These are phyloP conservation scores for Spathaspora passalidarum DNA, from an alignment of 805 yeast species.

Conservation along the genomic window DNA sequence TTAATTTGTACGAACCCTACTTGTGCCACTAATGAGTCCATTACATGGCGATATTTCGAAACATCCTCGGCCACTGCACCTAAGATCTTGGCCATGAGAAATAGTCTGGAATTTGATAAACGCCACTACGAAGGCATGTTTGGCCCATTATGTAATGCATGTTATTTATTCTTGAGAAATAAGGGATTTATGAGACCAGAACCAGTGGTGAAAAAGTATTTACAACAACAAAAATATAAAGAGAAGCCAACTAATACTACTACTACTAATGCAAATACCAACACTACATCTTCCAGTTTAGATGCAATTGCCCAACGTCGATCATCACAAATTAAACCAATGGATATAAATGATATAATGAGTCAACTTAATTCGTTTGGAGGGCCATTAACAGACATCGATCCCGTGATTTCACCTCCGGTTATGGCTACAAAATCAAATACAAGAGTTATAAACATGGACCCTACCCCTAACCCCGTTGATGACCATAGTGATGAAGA, in stretches of 20 bases:
- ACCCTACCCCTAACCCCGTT: slow-evolving; percentile 37
- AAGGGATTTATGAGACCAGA: slow-evolving; percentile 46
- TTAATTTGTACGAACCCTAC: slow-evolving; percentile 39
- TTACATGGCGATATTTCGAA: slow-evolving; percentile 45
- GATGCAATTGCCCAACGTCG: slow-evolving; percentile 14
- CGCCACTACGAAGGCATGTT: slow-evolving; percentile 44
- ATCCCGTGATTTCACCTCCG: slow-evolving; percentile 41
- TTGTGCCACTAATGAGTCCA: slow-evolving; percentile 36
- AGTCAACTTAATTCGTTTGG: slow-evolving; percentile 38
- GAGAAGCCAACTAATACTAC: slow-evolving; percentile 25
- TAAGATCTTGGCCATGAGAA: not conserved
- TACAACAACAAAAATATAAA: slow-evolving; percentile 43
- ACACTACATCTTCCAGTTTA: slow-evolving; percentile 10
- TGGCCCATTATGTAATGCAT: slow-evolving; percentile 47
- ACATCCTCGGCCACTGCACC: slow-evolving; percentile 12
- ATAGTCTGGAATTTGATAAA: slow-evolving; percentile 28
- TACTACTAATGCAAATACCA: slow-evolving; percentile 9
- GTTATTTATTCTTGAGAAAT: slow-evolving; percentile 40
- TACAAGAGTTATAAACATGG: slow-evolving; percentile 52
- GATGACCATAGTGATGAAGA: slow-evolving; percentile 23
- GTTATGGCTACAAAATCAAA: slow-evolving; percentile 55
- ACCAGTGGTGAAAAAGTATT: slow-evolving; percentile 42
- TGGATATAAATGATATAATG: slow-evolving; percentile 40
- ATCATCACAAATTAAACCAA: slow-evolving; percentile 17
- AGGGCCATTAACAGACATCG: slow-evolving; percentile 47